These are phyloP conservation scores for Linnemannia elongata DNA, from an alignment of 192 early-diverging fungal species.

Conservation along the genomic window DNA sequence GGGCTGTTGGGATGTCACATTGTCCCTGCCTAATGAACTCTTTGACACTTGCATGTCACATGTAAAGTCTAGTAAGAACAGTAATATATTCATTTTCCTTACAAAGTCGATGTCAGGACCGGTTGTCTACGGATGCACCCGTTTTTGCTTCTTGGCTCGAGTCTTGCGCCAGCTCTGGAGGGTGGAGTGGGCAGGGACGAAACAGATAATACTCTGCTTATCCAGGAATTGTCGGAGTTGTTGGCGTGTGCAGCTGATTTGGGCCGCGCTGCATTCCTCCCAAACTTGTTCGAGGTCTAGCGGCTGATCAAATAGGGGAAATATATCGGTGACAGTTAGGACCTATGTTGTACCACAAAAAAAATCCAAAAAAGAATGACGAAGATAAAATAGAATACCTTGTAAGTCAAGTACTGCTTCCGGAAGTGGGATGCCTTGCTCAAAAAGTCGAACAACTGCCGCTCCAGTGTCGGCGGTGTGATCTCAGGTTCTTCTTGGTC, in stretches of 20 bases:
- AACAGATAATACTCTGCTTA: constrained; percentile 31
- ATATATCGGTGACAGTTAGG: not conserved
- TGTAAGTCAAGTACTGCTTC: constrained; percentile 31
- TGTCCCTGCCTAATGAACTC: constrained; percentile 22
- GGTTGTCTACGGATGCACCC: not conserved
- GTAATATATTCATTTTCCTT: not conserved
- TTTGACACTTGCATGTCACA: not conserved
- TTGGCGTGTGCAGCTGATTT: constrained; percentile 33
- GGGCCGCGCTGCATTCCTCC: constrained; percentile 33
- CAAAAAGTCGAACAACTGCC: constrained; percentile 31
- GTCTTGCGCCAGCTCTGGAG: constrained; percentile 43
- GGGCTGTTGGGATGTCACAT: constrained; percentile 63
- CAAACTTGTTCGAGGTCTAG: constrained; percentile 41
- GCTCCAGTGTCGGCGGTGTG: constrained; percentile 16
- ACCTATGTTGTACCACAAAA: not conserved
- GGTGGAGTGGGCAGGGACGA: constrained; percentile 39
- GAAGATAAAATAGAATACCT: constrained; percentile 6
- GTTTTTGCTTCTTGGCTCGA: constrained; percentile 23
- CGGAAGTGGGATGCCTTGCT: constrained; percentile 24
- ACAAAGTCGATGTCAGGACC: not conserved
- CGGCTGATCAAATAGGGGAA: constrained; percentile 5
- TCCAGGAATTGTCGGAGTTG: constrained; percentile 41
- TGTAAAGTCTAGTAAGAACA: not conserved
- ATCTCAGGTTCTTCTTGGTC: not conserved
- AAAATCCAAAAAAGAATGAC: not conserved